A percentile compares a stretch with the other conserved stretches of the same genome.
These are phyloP conservation scores for Aquilaria agallochum DNA, from an alignment of 441 rosid genomes.

Conservation along the genomic window DNA sequence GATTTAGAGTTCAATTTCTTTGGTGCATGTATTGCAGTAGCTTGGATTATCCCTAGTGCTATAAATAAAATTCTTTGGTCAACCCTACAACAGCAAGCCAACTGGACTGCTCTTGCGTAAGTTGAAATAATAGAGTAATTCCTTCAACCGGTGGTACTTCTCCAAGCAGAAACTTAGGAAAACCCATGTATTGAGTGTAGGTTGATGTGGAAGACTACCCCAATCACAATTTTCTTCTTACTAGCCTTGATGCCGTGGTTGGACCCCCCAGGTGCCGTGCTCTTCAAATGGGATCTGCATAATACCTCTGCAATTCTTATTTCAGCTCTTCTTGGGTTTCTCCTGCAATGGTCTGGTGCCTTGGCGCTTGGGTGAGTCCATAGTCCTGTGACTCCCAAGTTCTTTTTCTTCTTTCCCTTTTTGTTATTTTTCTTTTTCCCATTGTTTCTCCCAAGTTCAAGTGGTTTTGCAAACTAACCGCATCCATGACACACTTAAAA, in stretches of 20 bases:
- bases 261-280: constrained; percentile 85
- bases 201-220: constrained; percentile 99
- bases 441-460: neutral
- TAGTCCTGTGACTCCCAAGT: neutral
- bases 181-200: constrained; percentile 26
- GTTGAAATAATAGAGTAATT: constrained; percentile 7
- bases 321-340: constrained; percentile 87
- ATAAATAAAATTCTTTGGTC: constrained; percentile 93
- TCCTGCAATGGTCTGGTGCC: constrained; percentile 97
- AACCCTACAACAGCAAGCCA: constrained; percentile 78
- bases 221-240: constrained; percentile 73
- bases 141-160: neutral
- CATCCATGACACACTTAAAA: too few relatives aligned
- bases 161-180: constrained; percentile 1
- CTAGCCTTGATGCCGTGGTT: constrained; percentile 86
- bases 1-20: constrained; percentile 79
- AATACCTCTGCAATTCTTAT: constrained; percentile 62
- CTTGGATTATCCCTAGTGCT: constrained; percentile 93
- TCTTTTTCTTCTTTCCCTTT: neutral
- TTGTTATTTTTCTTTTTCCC: neutral
- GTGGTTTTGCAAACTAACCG: too few relatives aligned
- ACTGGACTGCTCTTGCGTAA: constrained; percentile 96
- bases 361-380: constrained; percentile 79
- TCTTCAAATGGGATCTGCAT: constrained; percentile 68
- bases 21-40: constrained; percentile 75